Base-by-base conservation (phyloP, 2,329 filamentous ascomycete species). In the Leptographium wingfieldii region DNA sequence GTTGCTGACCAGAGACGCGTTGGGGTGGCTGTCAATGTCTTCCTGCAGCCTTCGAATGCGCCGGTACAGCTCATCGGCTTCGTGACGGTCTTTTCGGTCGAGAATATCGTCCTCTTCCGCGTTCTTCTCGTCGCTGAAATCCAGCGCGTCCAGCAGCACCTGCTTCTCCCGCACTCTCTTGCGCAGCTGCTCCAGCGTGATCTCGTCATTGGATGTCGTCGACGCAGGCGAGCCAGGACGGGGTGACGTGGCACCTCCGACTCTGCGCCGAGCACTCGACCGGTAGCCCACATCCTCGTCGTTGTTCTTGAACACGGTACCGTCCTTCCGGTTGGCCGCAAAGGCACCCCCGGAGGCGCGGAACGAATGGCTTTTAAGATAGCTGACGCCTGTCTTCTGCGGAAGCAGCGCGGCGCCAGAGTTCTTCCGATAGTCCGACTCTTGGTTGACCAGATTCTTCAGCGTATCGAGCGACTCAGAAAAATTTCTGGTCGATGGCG, bases 341-440 rank as follows among this genome's bases (percentile, higher is more conserved):
- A 79, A 74, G 2, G 80, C 80, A 43, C 79, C 80, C 33, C 80
- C 79, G 29, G 78, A 78, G 19, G 84, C 82, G 60, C 86, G 84
- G 78, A 99, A 95, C 0, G 94, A 99, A 67, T 95, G 92, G 59
- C 84, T 92, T 74, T 99, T 99, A 67, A 97, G 81, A 68, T 97
- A 97, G 74, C 92, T 97, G 22, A 99, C 92, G n/a, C 94, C 94
- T 12, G 94, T 97, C 74, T 90, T 92, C 70, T 97, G 94, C 4
- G 94, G 92, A 62, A 97, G 84, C 63, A 99, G 77, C 67, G 92
- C 88, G 10, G 92, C 92, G 3, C 94, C 92, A 1, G 90, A 90
- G 64, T 85, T 87, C 77, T 96, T 96, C 52, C 94, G 83, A 61
- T 85, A 82, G 68, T 96, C 90, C 0, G 94, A 95, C 73, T 97